A percentile compares a stretch with the other conserved stretches of the same genome.
These are phyloP conservation scores for Claviceps lovelessii DNA, from an alignment of 2,329 filamentous ascomycete species.

Conservation along the genomic window DNA sequence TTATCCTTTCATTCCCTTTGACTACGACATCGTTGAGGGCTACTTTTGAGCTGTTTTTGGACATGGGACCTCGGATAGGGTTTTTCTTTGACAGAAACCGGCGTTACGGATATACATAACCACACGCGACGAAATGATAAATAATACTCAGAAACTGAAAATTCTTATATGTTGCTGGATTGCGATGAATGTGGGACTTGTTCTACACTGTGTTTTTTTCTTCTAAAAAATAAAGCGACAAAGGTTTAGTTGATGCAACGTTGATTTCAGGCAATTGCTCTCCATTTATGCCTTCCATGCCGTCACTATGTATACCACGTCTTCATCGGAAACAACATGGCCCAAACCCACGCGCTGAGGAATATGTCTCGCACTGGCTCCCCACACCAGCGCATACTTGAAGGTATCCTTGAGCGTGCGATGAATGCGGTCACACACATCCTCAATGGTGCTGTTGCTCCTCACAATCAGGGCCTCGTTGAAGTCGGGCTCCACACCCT, in stretches of 20 bases:
- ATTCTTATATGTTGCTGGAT: not conserved
- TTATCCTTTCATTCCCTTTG: not conserved
- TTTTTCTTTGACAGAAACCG: not conserved
- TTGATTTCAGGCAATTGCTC: not conserved
- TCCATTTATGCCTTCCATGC: slow-evolving; percentile 43
- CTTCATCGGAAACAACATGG: slow-evolving; percentile 61
- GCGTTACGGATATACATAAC: slow-evolving; percentile 1
- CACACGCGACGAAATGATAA: not conserved
- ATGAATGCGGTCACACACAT: slow-evolving; percentile 93
- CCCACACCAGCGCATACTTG: slow-evolving; percentile 98
- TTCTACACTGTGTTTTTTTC: not conserved
- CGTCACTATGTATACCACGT: slow-evolving; percentile 54
- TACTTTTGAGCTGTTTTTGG: not conserved
- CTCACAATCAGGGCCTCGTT: slow-evolving; percentile 85
- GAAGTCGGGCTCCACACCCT: slow-evolving; percentile 82
- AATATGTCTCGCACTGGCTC: slow-evolving; percentile 84
- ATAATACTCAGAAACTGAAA: not conserved
- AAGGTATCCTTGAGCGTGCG: slow-evolving; percentile 92
- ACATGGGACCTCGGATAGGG: not conserved
- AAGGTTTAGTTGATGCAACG: too few species aligned
- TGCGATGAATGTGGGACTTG: not conserved
- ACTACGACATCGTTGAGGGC: not conserved
- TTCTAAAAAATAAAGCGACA: too few species aligned
- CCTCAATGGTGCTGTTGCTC: slow-evolving; percentile 76
- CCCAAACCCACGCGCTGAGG: slow-evolving; percentile 82